Evolutionary conservation across 257 asterid genomes (phyloP).

Genomic region (Prunella vulgaris): DNA sequence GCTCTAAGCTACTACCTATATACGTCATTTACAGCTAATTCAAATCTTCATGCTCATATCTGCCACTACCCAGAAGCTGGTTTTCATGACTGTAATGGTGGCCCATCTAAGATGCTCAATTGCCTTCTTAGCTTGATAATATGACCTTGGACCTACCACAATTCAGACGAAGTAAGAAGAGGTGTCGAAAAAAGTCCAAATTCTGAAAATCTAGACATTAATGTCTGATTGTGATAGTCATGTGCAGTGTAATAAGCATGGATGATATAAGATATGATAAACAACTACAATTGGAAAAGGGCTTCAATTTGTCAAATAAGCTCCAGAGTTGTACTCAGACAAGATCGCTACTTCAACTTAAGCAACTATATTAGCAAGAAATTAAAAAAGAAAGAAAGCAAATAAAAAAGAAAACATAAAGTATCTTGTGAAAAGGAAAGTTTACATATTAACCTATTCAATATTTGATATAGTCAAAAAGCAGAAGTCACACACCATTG

Average conservation of each 20-base stretch:
- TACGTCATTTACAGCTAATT: constrained; percentile 12
- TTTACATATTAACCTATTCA: background rate
- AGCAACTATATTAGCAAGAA: background rate
- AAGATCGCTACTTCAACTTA: background rate
- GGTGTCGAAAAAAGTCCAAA: constrained; percentile 11
- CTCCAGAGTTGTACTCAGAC: background rate
- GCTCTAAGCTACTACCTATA: constrained; percentile 26
- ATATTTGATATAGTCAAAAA: background rate
- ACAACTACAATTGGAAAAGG: background rate
- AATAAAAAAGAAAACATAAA: background rate
- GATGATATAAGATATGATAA: background rate
- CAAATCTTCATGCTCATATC: constrained; percentile 7
- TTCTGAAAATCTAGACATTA: constrained; percentile 12
- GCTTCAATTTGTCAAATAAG: constrained; percentile 14
- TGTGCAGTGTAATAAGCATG: background rate
- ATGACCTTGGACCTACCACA: constrained; percentile 74
- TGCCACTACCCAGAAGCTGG: constrained; percentile 42
- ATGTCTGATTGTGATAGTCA: constrained; percentile 11
- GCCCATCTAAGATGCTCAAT: constrained; percentile 55
- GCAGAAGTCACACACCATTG: background rate
- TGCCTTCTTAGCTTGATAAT: constrained; percentile 70
- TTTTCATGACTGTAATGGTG: constrained; percentile 40
- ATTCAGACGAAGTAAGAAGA: constrained; percentile 15
- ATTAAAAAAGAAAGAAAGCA: background rate
- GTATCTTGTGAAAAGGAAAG: background rate